Evolutionary conservation across 2,329 filamentous ascomycete species (phyloP).

Genomic region (Ophiobolus disseminans): DNA sequence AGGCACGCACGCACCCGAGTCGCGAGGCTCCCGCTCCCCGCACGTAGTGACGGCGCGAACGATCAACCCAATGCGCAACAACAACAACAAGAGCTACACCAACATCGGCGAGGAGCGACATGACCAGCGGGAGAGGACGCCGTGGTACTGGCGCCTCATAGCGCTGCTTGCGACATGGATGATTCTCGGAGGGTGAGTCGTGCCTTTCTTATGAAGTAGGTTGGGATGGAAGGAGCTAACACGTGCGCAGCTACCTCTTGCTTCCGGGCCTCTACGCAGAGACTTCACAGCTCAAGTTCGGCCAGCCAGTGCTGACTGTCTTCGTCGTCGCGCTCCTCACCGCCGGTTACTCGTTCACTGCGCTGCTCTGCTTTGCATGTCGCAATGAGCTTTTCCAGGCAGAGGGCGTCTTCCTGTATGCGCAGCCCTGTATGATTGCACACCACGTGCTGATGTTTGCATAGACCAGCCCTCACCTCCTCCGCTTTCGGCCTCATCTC

Average conservation of each 20-base stretch:
- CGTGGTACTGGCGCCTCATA: slow-evolving; percentile 59
- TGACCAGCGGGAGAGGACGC: slow-evolving; percentile 28
- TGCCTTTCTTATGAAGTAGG: background rate
- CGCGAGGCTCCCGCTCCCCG: slow-evolving; percentile 30
- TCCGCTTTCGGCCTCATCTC: slow-evolving; percentile 57
- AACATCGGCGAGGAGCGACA: slow-evolving; percentile 33
- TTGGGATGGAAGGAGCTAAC: slow-evolving; percentile 18
- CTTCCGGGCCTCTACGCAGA: slow-evolving; percentile 56
- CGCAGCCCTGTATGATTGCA: background rate
- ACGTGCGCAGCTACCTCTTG: slow-evolving; percentile 53
- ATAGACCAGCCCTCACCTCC: slow-evolving; percentile 51
- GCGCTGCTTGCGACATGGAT: slow-evolving; percentile 55
- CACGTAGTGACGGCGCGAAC: slow-evolving; percentile 24
- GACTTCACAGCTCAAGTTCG: slow-evolving; percentile 49
- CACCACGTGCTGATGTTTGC: slow-evolving; percentile 20
- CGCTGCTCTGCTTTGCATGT: slow-evolving; percentile 56
- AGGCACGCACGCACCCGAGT: slow-evolving; percentile 27
- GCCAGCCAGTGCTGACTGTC: slow-evolving; percentile 51
- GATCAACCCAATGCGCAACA: slow-evolving; percentile 39
- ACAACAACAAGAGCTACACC: slow-evolving; percentile 37
- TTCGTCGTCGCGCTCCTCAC: slow-evolving; percentile 57
- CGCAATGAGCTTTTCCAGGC: slow-evolving; percentile 56
- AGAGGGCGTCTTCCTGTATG: slow-evolving; percentile 56
- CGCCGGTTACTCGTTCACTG: slow-evolving; percentile 58
- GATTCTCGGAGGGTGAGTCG: slow-evolving; percentile 56